Evolutionary conservation across 352 stramenopile species (phyloP).

Genomic region (Phytophthora boehmeriae): DNA sequence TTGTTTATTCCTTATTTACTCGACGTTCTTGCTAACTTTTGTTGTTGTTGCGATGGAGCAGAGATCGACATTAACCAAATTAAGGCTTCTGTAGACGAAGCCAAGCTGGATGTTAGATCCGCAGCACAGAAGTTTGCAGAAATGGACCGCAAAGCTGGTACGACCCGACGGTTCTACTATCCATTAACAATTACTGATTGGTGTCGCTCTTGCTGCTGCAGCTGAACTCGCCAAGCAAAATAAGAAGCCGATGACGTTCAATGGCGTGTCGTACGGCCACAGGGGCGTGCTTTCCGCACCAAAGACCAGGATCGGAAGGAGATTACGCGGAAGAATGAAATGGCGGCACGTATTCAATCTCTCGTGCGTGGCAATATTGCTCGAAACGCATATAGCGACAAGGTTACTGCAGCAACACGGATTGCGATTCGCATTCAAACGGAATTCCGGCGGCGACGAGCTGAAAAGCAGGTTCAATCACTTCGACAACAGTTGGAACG

Average conservation of each 20-base stretch:
- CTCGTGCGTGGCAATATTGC: slow-evolving; percentile 41
- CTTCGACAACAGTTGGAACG: slow-evolving; percentile 32
- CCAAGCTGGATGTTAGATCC: slow-evolving; percentile 54
- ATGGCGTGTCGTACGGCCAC: slow-evolving; percentile 34
- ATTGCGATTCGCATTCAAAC: slow-evolving; percentile 46
- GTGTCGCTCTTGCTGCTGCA: slow-evolving; percentile 2
- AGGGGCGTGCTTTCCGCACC: slow-evolving; percentile 24
- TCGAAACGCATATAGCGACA: slow-evolving; percentile 36
- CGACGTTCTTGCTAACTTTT: neutral
- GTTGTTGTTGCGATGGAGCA: slow-evolving; percentile 8
- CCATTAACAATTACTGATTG: neutral
- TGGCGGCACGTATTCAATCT: slow-evolving; percentile 56
- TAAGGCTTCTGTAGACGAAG: slow-evolving; percentile 57
- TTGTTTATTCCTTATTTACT: neutral
- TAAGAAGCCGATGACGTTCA: slow-evolving; percentile 46
- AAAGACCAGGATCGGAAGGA: slow-evolving; percentile 39
- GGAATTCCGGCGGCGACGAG: slow-evolving; percentile 38
- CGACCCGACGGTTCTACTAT: slow-evolving; percentile 8
- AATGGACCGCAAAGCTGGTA: slow-evolving; percentile 69
- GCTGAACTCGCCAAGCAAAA: slow-evolving; percentile 41
- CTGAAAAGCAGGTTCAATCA: slow-evolving; percentile 29
- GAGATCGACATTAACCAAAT: slow-evolving; percentile 64
- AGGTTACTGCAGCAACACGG: slow-evolving; percentile 25
- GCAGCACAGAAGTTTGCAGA: slow-evolving; percentile 67
- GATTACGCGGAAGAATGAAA: slow-evolving; percentile 36